Base-by-base conservation (phyloP, 345 rosid genomes). In the Conringia planisiliqua region DNA sequence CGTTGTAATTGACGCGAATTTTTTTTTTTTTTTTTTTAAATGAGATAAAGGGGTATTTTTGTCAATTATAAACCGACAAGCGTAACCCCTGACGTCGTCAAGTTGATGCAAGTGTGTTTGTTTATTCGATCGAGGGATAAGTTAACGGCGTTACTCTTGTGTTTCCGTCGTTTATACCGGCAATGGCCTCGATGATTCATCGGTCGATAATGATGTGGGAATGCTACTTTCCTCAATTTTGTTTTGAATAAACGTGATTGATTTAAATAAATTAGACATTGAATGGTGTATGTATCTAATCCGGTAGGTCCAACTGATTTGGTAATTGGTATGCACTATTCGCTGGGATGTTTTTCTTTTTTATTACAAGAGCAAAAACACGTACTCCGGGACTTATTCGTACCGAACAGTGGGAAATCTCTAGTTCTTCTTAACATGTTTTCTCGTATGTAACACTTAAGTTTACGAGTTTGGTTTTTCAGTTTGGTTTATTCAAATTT, bases 291-390 rank as follows among this genome's bases (percentile, higher is more conserved):
- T 50, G 40, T 75, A 40, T 68, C 44, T 48, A 68, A 68, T 42
- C 40, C 38, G 79, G 62, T 75, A 30, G 74, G 74, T 60, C 79
- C 69, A 75, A 75, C 79, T 48, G 56, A 39, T 68, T 75, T 60
- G 62, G 52, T 74, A 30, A 67, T 54, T 68, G 68, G 73, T 39
- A 10, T 29, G 79, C 79, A 68, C 44, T 59, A 47, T 20, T 58
- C 38, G 68, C 17, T 74, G 29, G 13, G 24, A 62, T 72, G 62
- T 38, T 71, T 70, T 40, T 3, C 8, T 17, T 24, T 3, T 6
- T 22, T 22, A n/a, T n/a, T 22, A 22, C 24, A 22, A 22, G 24
- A 22, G 2, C 24, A 22, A 2, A 22, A 22, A 22, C 24, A 22
- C 24, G 24, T 22, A 22, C 24, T 22, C 24, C 24, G 24, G 24